phyloP scores from a whole-genome alignment of 345 rosid species.

The Microthlaspi erraticum region DNA sequence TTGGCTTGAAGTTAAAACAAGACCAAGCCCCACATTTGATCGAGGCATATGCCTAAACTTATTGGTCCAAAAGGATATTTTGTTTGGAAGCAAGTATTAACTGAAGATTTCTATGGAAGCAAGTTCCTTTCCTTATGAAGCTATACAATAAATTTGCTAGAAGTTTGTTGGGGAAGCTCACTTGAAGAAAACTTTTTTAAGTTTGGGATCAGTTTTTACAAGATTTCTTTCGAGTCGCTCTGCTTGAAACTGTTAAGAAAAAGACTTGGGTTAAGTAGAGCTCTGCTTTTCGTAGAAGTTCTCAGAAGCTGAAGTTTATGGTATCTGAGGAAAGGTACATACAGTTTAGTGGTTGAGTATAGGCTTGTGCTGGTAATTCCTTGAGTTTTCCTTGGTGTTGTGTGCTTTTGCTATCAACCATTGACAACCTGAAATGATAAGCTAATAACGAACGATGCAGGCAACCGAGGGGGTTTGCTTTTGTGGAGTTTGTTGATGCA shows the following conservation, averaged over 20 bases:
- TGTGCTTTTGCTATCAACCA: conserved; percentile 29
- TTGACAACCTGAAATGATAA: conserved; percentile 34
- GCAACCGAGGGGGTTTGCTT: conserved; percentile 96
- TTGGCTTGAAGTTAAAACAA: conserved; percentile 97
- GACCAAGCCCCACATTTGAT: conserved; percentile 88
- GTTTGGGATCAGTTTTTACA: conserved; percentile 74
- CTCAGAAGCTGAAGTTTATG: conserved; percentile 49
- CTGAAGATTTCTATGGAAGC: conserved; percentile 37
- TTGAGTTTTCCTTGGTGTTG: neutral
- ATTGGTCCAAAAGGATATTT: conserved; percentile 35
- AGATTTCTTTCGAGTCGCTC: conserved; percentile 83
- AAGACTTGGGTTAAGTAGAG: conserved; percentile 56
- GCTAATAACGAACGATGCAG: conserved; percentile 48
- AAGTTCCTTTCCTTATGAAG: conserved; percentile 53
- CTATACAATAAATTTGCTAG: conserved; percentile 67
- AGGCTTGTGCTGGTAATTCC: conserved; percentile 36
- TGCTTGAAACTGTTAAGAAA: conserved; percentile 69
- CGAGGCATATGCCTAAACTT: too few species aligned
- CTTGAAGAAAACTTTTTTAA: conserved; percentile 50
- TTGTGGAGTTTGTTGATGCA: conserved; percentile 94
- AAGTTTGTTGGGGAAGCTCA: conserved; percentile 72
- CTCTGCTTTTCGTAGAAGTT: conserved; percentile 53
- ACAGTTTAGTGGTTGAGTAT: conserved; percentile 39
- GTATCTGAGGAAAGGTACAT: conserved; percentile 46
- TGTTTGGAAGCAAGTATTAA: conserved; percentile 30